phyloP scores from a whole-genome alignment of 805 yeast genomes.

The Torulaspora maleeae region DNA sequence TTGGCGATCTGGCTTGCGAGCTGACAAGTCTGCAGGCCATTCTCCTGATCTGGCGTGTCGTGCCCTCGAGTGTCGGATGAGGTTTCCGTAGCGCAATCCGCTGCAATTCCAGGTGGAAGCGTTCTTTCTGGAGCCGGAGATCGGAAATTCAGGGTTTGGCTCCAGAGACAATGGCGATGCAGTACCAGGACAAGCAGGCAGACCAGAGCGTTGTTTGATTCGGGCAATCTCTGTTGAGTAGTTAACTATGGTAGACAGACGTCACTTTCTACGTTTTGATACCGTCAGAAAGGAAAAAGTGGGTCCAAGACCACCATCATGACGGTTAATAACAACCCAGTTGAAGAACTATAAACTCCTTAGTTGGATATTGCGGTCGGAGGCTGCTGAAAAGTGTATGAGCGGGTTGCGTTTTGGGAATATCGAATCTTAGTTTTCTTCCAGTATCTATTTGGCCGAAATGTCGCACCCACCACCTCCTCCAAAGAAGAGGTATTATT shows the following conservation, averaged over 20 bases:
- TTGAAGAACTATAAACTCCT: neutral
- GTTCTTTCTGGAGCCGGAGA: no score
- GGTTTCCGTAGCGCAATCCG: no score
- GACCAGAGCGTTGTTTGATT: no score
- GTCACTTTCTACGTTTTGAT: no score
- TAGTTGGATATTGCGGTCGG: neutral
- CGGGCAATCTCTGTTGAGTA: no score
- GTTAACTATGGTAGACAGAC: no score
- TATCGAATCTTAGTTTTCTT: neutral
- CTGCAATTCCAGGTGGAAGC: no score
- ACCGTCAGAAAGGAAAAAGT: constrained; percentile 2
- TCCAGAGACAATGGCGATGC: no score
- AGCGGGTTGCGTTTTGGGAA: neutral
- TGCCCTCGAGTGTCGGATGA: no score
- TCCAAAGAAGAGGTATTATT: constrained; percentile 32
- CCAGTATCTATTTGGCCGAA: neutral
- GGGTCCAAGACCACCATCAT: constrained; percentile 1
- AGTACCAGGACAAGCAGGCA: no score
- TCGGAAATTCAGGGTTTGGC: no score
- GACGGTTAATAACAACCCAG: neutral
- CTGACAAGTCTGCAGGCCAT: neutral
- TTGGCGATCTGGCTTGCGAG: neutral
- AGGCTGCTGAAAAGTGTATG: neutral
- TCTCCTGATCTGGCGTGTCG: neutral
- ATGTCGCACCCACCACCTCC: constrained; percentile 16